Percentiles rank a stretch among this genome's conserved stretches.
Evolutionary conservation across 1,284 basidiomycete species (phyloP).

Genomic region (Ganoderma sinense): DNA sequence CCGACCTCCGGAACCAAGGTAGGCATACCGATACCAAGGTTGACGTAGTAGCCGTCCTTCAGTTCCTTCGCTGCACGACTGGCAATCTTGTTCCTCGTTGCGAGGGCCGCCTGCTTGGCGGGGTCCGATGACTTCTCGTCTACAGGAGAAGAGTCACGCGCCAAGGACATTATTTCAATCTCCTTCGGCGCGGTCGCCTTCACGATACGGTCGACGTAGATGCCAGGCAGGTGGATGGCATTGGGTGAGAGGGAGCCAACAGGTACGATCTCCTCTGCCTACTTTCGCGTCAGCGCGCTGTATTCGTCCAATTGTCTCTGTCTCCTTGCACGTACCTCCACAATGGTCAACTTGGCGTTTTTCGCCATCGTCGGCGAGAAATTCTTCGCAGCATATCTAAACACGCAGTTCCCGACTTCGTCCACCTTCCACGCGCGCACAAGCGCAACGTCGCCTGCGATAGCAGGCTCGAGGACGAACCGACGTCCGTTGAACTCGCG

Average conservation of each 20-base stretch:
- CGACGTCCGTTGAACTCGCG: conserved; percentile 83
- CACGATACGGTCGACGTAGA: conserved; percentile 91
- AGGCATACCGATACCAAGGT: conserved; percentile 88
- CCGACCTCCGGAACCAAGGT: conserved; percentile 77
- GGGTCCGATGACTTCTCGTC: conserved; percentile 36
- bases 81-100: conserved; percentile 79
- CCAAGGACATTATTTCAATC: conserved; percentile 82
- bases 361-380: conserved; percentile 90
- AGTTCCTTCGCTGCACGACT: conserved; percentile 89
- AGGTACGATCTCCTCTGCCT: conserved; percentile 94
- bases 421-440: conserved; percentile 96
- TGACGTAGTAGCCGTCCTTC: conserved; percentile 87
- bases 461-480: conserved; percentile 89
- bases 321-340: conserved; percentile 65
- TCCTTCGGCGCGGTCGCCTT: conserved; percentile 80
- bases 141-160: conserved; percentile 39
- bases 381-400: conserved; percentile 91
- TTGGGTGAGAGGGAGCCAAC: conserved; percentile 86
- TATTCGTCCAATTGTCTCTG: not conserved
- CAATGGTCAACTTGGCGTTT: conserved; percentile 90
- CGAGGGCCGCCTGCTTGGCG: conserved; percentile 59
- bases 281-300: not conserved
- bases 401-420: conserved; percentile 87
- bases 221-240: conserved; percentile 85
- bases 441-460: conserved; percentile 90